Evolutionary conservation across 2,329 filamentous ascomycete species (phyloP).

Genomic region (Phaeomoniella chlamydospora): DNA sequence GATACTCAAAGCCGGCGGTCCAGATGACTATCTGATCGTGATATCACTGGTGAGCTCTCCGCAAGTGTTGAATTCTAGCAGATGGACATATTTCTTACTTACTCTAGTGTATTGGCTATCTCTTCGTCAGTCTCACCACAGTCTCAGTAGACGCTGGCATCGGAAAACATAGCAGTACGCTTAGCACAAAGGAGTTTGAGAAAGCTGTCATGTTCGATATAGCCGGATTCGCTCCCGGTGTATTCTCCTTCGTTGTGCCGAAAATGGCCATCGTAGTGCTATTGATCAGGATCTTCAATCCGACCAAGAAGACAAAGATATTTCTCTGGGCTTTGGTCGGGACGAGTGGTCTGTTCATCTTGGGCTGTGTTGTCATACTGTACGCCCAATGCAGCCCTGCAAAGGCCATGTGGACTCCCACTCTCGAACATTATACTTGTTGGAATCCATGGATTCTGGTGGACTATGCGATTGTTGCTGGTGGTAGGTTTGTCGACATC

Average conservation of each 20-base stretch:
- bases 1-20: background rate
- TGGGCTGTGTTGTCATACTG: background rate
- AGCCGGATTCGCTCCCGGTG: background rate
- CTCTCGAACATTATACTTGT: background rate
- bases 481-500: background rate
- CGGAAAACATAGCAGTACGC: background rate
- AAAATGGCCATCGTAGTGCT: background rate
- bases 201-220: background rate
- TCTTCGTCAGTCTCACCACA: background rate
- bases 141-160: background rate
- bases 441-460: background rate
- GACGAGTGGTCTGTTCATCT: background rate
- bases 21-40: background rate
- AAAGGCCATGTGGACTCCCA: background rate
- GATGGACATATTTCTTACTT: background rate
- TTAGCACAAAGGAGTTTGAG: background rate
- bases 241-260: background rate
- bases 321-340: background rate
- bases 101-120: background rate
- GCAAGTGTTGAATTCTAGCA: background rate
- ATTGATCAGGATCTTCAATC: background rate
- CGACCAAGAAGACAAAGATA: background rate
- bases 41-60: background rate
- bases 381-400: background rate
- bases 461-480: background rate